A percentile compares a stretch with the other conserved stretches of the same genome.
phyloP scores from a whole-genome alignment of 2,329 filamentous ascomycete species.

The Alternaria dauci region DNA sequence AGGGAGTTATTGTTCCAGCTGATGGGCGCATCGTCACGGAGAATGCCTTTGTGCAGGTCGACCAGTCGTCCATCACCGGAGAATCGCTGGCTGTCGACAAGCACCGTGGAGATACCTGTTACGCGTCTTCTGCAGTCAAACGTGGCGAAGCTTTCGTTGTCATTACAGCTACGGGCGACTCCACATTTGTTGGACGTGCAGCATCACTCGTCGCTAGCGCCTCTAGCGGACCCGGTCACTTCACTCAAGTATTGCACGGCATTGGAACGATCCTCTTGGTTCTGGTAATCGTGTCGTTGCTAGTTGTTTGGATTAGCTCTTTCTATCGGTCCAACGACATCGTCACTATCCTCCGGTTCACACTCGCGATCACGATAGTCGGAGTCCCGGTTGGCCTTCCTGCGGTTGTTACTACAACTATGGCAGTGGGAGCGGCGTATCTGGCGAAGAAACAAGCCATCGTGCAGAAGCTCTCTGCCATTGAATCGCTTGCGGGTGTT shows the following conservation, averaged over 20 bases:
- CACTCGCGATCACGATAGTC: slow-evolving; percentile 87
- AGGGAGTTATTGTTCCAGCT: slow-evolving; percentile 89
- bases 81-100: slow-evolving; percentile 93
- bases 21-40: slow-evolving; percentile 87
- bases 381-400: slow-evolving; percentile 93
- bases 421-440: slow-evolving; percentile 92
- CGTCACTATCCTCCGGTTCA: slow-evolving; percentile 81
- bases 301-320: slow-evolving; percentile 84
- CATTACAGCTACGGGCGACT: slow-evolving; percentile 84
- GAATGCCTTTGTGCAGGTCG: slow-evolving; percentile 84
- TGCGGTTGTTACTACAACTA: slow-evolving; percentile 91
- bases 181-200: slow-evolving; percentile 88
- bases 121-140: slow-evolving; percentile 87
- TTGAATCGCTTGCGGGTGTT: slow-evolving; percentile 90
- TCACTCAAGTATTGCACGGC: slow-evolving; percentile 88
- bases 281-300: slow-evolving; percentile 79
- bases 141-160: slow-evolving; percentile 87
- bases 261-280: slow-evolving; percentile 83
- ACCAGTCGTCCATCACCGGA: slow-evolving; percentile 91
- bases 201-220: slow-evolving; percentile 85
- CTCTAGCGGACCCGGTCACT: slow-evolving; percentile 78
- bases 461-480: slow-evolving; percentile 90
- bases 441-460: slow-evolving; percentile 93
- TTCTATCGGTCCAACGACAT: slow-evolving; percentile 89
- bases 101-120: slow-evolving; percentile 81